A percentile compares a stretch with the other conserved stretches of the same genome.
Conservation (phyloP, 257 asterid species). For the Jacaranda copaia region DNA sequence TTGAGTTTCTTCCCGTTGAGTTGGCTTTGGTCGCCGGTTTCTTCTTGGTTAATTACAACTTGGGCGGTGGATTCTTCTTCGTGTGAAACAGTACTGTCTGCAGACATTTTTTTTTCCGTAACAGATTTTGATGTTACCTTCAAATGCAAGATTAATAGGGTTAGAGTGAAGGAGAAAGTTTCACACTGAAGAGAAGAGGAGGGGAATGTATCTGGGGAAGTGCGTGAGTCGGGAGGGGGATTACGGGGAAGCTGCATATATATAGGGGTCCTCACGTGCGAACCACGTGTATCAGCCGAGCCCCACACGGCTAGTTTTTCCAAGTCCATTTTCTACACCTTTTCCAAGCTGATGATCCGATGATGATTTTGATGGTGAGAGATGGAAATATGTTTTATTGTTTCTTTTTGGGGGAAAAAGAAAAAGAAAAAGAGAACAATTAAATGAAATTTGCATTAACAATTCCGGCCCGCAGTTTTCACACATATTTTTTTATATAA, state of each 20-base stretch:
- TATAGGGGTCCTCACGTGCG: neutral
- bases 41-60: no score
- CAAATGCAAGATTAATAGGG: no score
- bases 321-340: neutral
- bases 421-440: no score
- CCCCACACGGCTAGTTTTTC: neutral
- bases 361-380: neutral
- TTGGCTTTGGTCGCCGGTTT: neutral
- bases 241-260: neutral
- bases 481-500: no score
- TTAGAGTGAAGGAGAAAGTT: neutral
- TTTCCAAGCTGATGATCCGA: neutral
- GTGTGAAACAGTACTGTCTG: neutral
- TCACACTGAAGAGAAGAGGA: neutral
- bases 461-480: no score
- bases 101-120: neutral
- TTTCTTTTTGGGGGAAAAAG: no score
- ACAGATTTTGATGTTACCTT: neutral
- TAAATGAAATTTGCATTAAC: no score
- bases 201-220: conserved; percentile 1
- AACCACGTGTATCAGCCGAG: neutral
- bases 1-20: conserved; percentile 28
- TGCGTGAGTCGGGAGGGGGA: neutral
- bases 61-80: no score
- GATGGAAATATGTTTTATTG: no score